Conservation (phyloP, 371 early-diverging fungal species). For the Mortierella sp. region DNA sequence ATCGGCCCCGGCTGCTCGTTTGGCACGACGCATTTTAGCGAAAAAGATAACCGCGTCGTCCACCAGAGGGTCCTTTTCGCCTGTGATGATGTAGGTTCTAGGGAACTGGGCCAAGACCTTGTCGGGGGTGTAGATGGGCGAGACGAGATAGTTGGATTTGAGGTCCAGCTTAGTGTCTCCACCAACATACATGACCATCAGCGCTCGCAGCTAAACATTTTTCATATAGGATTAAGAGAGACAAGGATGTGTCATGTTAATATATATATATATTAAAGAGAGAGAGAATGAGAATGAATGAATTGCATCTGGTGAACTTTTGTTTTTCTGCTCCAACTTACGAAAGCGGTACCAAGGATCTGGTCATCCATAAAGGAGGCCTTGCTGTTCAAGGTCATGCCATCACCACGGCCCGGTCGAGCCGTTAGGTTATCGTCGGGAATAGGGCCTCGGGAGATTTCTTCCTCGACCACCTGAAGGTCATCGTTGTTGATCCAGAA, state of each 20-base stretch:
- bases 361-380: conserved; percentile 66
- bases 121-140: conserved; percentile 91
- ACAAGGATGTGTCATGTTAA: background rate
- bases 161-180: conserved; percentile 84
- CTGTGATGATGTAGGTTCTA: conserved; percentile 88
- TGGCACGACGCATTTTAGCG: conserved; percentile 86
- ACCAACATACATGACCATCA: conserved; percentile 94
- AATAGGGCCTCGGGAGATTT: conserved; percentile 53
- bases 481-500: conserved; percentile 51
- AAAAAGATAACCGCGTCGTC: conserved; percentile 96
- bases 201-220: conserved; percentile 89
- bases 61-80: conserved; percentile 96
- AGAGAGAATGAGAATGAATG: background rate
- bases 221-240: background rate
- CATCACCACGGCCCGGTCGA: conserved; percentile 60
- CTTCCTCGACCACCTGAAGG: conserved; percentile 44
- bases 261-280: conserved; percentile 4
- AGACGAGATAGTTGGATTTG: conserved; percentile 83
- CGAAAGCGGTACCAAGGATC: conserved; percentile 59
- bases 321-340: conserved; percentile 15
- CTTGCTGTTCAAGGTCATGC: conserved; percentile 62
- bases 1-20: conserved; percentile 47
- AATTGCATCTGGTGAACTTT: background rate
- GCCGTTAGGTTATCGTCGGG: conserved; percentile 75
- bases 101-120: conserved; percentile 91